Percentiles rank a stretch among this genome's conserved stretches.
These are phyloP conservation scores for Shiraia sp. DNA, from an alignment of 2,329 filamentous ascomycete genomes.

Conservation along the genomic window DNA sequence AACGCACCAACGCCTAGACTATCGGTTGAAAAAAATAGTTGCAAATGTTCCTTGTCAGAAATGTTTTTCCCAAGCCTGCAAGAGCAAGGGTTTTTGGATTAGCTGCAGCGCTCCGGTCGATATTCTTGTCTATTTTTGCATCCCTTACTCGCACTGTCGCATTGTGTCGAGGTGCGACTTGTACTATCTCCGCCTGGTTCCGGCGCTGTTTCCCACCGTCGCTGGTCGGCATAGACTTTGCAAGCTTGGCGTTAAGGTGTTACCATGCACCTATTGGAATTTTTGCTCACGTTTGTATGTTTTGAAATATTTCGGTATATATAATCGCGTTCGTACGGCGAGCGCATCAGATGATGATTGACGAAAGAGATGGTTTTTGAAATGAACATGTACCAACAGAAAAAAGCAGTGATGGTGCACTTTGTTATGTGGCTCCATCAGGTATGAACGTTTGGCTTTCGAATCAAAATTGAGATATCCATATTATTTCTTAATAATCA, in stretches of 20 bases:
- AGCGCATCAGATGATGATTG: constrained; percentile 10
- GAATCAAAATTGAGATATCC: too few relatives aligned
- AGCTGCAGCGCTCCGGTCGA: background rate
- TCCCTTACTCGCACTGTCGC: too few relatives aligned
- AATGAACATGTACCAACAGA: constrained; percentile 8
- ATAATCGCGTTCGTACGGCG: constrained; percentile 12
- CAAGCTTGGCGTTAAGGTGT: constrained; percentile 1
- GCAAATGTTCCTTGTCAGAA: background rate
- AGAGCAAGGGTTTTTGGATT: constrained; percentile 1
- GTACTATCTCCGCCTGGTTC: constrained; percentile 1
- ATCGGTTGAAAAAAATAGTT: constrained; percentile 6
- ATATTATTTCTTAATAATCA: too few relatives aligned
- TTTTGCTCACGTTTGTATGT: constrained; percentile 1
- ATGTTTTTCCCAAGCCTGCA: constrained; percentile 1
- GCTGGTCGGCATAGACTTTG: constrained; percentile 13
- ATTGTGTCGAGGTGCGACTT: background rate
- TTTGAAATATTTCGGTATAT: constrained; percentile 1
- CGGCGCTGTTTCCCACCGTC: constrained; percentile 6
- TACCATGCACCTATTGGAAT: constrained; percentile 9
- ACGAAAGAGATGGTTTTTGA: constrained; percentile 14
- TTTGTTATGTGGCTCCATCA: constrained; percentile 4
- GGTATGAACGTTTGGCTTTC: too few relatives aligned
- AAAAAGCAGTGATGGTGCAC: constrained; percentile 10
- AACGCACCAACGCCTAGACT: constrained; percentile 11
- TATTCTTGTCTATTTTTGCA: constrained; percentile 4